A percentile compares a stretch with the other conserved stretches of the same genome.
Conservation (phyloP, 768 basidiomycete species). For the Xanthoconium stramineum region DNA sequence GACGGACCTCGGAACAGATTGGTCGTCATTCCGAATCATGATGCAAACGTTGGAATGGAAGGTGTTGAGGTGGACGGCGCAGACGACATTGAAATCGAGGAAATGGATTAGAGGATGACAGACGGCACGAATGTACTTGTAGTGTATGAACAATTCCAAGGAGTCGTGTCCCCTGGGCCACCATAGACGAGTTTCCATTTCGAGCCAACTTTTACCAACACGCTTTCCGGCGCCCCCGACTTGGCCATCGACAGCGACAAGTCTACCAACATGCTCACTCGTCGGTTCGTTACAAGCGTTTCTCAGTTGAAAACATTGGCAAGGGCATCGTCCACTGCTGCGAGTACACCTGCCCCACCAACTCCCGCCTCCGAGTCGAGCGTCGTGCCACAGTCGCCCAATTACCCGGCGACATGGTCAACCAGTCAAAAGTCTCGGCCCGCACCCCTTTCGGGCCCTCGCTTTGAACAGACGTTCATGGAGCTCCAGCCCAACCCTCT, state of each 20-base stretch:
- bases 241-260: constrained; percentile 7
- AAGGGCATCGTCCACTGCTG: constrained; percentile 27
- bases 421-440: constrained; percentile 75
- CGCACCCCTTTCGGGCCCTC: constrained; percentile 55
- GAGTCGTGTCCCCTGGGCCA: no score
- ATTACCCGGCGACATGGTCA: constrained; percentile 81
- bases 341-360: constrained; percentile 7
- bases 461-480: constrained; percentile 91
- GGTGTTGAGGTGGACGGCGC: constrained; percentile 63
- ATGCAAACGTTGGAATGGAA: constrained; percentile 41
- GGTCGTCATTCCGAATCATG: constrained; percentile 80
- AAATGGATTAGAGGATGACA: constrained; percentile 13
- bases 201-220: not conserved
- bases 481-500: constrained; percentile 85
- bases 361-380: constrained; percentile 24
- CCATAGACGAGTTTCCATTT: constrained; percentile 14
- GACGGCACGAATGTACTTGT: no score
- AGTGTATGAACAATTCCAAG: not conserved
- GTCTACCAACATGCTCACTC: constrained; percentile 25
- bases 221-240: not conserved
- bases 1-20: constrained; percentile 82
- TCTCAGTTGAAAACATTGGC: constrained; percentile 11
- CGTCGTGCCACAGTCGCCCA: constrained; percentile 72
- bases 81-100: constrained; percentile 37
- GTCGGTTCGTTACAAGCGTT: constrained; percentile 22